Evolutionary conservation across 2,329 filamentous ascomycete species (phyloP).

Genomic region (Endothia cerciana): DNA sequence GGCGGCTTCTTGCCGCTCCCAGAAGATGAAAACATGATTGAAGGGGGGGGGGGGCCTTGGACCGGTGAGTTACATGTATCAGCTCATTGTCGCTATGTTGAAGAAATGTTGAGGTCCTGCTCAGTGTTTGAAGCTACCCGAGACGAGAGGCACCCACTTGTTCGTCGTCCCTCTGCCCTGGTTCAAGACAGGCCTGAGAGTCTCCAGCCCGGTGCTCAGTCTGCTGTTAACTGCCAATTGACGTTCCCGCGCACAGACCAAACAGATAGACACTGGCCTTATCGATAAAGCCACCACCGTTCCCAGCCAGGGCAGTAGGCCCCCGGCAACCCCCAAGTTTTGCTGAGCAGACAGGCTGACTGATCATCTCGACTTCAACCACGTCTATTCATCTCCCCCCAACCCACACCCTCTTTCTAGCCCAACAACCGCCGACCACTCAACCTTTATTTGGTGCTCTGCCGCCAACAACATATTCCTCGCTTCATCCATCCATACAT

Average conservation of each 20-base stretch:
- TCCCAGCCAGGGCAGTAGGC: too few species aligned
- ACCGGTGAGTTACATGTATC: conserved; percentile 8
- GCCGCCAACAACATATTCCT: background rate
- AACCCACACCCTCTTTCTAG: background rate
- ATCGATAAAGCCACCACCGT: conserved; percentile 7
- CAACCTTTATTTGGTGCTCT: background rate
- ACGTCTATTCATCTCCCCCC: conserved; percentile 2
- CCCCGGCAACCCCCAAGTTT: background rate
- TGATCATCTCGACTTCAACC: conserved; percentile 13
- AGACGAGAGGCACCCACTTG: conserved; percentile 5
- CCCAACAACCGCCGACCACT: background rate
- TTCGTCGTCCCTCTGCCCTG: background rate
- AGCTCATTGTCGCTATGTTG: conserved; percentile 28
- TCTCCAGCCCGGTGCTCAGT: background rate
- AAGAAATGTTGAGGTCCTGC: conserved; percentile 17
- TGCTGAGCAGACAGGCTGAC: background rate
- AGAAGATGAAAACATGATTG: conserved; percentile 66
- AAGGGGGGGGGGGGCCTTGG: conserved; percentile 6
- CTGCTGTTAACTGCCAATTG: background rate
- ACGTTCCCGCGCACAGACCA: background rate
- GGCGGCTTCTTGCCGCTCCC: conserved; percentile 70
- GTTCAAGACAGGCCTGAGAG: background rate
- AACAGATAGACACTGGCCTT: background rate
- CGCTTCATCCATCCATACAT: background rate
- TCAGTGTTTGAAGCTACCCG: background rate